Conservation (phyloP, 192 early-diverging fungal genomes). For the Rhizoclosmatium sp. region DNA sequence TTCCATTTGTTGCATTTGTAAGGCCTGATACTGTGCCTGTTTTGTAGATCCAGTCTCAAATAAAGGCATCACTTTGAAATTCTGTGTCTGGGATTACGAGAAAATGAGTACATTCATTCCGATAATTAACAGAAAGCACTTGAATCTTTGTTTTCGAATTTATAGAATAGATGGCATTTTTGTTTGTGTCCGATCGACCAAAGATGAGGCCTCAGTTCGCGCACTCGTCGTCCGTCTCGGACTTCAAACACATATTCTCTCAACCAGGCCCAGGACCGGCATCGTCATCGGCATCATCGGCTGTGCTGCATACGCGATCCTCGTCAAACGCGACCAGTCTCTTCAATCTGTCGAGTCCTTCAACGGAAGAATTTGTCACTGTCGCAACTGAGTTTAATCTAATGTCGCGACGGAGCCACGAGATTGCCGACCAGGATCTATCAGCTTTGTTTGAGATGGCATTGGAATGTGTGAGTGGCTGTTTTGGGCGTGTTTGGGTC, state of each 20-base stretch:
- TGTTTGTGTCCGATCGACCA: too few relatives aligned
- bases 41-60: background rate
- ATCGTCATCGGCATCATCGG: background rate
- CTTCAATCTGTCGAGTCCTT: background rate
- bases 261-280: too few relatives aligned
- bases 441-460: conserved; percentile 49
- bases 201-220: background rate
- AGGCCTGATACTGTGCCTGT: background rate
- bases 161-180: too few relatives aligned
- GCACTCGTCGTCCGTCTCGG: conserved; percentile 7
- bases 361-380: conserved; percentile 16
- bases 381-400: conserved; percentile 12
- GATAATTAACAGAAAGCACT: too few relatives aligned
- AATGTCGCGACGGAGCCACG: conserved; percentile 6
- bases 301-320: background rate
- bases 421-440: conserved; percentile 32
- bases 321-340: conserved; percentile 12
- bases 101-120: too few relatives aligned
- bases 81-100: too few relatives aligned
- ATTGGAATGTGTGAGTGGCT: conserved; percentile 45
- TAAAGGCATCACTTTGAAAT: background rate
- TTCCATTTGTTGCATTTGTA: conserved; percentile 24
- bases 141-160: too few relatives aligned
- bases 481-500: too few relatives aligned
- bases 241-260: conserved; percentile 19